These are phyloP conservation scores for Buxus sempervirens DNA, from an alignment of 164 flowering plant species.

Conservation along the genomic window DNA sequence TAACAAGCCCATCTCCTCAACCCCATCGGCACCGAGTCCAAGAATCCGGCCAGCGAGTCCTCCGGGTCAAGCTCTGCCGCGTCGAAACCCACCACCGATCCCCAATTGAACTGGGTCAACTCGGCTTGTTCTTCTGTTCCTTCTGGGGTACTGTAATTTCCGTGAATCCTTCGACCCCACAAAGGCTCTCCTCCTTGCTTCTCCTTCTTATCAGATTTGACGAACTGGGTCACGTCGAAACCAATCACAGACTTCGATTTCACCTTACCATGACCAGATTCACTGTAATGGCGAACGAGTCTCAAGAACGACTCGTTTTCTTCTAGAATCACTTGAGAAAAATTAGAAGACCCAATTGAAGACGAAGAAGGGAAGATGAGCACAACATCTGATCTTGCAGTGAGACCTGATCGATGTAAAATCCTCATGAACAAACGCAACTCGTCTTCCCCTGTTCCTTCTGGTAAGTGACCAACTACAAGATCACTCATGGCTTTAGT, in stretches of 20 bases:
- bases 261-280: constrained; percentile 8
- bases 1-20: constrained; percentile 86
- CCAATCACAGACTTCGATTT: constrained; percentile 4
- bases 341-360: constrained; percentile 8
- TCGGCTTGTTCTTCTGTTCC: constrained; percentile 14
- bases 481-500: constrained; percentile 67
- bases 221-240: constrained; percentile 37
- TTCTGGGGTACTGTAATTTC: constrained; percentile 21
- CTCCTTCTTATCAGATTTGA: constrained; percentile 20
- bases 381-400: constrained; percentile 51
- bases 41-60: constrained; percentile 69
- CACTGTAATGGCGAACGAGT: constrained; percentile 30
- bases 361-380: constrained; percentile 38
- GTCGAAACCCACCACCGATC: constrained; percentile 82
- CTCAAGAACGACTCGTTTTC: constrained; percentile 58
- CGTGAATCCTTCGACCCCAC: constrained; percentile 53
- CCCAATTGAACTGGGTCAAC: constrained; percentile 49
- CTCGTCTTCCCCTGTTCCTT: constrained; percentile 32
- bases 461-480: constrained; percentile 56
- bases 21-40: constrained; percentile 60
- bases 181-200: constrained; percentile 41
- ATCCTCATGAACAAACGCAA: constrained; percentile 48
- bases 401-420: constrained; percentile 49
- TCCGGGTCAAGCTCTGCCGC: constrained; percentile 78
- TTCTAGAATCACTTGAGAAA: constrained; percentile 30